A percentile compares a stretch with the other conserved stretches of the same genome.
phyloP scores from a whole-genome alignment of 495 filamentous ascomycete genomes.

The Talaromyces proteolyticus region DNA sequence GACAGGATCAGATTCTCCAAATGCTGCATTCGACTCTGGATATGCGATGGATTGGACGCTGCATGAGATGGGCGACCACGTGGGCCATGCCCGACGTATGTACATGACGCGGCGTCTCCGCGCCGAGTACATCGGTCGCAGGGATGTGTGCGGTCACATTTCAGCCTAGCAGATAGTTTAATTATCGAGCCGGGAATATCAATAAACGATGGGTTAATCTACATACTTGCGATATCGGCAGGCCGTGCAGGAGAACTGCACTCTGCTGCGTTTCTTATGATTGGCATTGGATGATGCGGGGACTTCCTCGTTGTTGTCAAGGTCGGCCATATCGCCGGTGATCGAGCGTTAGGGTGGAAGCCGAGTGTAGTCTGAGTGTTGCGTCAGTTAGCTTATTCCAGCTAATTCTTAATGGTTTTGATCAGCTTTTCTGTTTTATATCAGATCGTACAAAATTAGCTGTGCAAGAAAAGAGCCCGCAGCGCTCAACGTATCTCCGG shows the following conservation, averaged over 20 bases:
- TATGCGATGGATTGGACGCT: constrained; percentile 25
- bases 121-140: constrained; percentile 45
- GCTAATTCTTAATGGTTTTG: no score
- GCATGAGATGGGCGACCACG: constrained; percentile 24
- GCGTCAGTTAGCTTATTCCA: no score
- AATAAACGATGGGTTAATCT: not conserved
- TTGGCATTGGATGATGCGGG: not conserved
- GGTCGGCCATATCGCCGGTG: constrained; percentile 1
- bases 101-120: constrained; percentile 34
- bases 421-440: no score
- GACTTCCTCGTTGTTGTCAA: not conserved
- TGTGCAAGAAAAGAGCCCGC: no score
- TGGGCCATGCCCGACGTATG: constrained; percentile 34
- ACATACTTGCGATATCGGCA: constrained; percentile 47
- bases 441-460: no score
- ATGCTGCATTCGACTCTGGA: constrained; percentile 45
- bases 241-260: constrained; percentile 48
- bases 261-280: constrained; percentile 45
- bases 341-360: not conserved
- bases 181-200: not conserved
- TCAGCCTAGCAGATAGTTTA: constrained; percentile 38
- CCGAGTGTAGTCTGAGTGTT: no score
- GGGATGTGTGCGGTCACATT: constrained; percentile 45
- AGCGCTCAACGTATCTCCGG: no score
- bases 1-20: constrained; percentile 46